Base-by-base conservation (phyloP, 768 basidiomycete genomes). In the Thelephora ganbajun region DNA sequence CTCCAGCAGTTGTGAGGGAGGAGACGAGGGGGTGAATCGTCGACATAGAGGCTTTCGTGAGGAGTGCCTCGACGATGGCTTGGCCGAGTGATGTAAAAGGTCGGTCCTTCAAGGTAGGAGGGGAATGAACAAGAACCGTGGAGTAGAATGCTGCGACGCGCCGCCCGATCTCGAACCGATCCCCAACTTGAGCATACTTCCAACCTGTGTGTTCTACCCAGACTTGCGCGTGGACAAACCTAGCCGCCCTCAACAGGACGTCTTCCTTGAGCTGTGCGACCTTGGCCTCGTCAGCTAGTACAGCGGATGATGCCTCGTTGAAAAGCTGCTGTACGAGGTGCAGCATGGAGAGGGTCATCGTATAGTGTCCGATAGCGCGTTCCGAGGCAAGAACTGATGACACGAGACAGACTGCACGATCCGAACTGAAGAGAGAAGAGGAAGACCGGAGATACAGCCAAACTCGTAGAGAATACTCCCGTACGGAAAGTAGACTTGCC, bases 361-460 rank as follows among this genome's bases (percentile, higher is more conserved):
- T 78, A 59, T 94, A 88, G 51, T 76, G 71, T 11, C 86, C 85
- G 3, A 79, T 72, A 30, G 77, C 66, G 18, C 86, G 71, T 61
- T 90, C 83, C 3, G 75, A 64, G 0, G 81, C 72, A 51, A 94
- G 66, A n/a, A 80, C 76, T 37, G 73, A 68, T 3, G 80, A 77
- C 4, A 77, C 76, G 51, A 77, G 76, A 9, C 76, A 79, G 26
- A 70, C 63, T 5, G 64, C 59, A 39, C 69, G 69, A 20, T 76
- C 77, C 5, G 78, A 69, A 14, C 84, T 82, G 55, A 94, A 89
- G 22, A 96, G 71, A 18, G 79, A 73, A 0, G 74, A 68, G 0
- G 89, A 83, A 5, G 84, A 83, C 11, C 89, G 80, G 16, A 93
- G 74, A 56, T 85, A 92, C 9, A 90, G 68, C 91, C 90, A 94